A percentile compares a stretch with the other conserved stretches of the same genome.
phyloP scores from a whole-genome alignment of 2,329 filamentous ascomycete species.

The Shiraia bambusicola region DNA sequence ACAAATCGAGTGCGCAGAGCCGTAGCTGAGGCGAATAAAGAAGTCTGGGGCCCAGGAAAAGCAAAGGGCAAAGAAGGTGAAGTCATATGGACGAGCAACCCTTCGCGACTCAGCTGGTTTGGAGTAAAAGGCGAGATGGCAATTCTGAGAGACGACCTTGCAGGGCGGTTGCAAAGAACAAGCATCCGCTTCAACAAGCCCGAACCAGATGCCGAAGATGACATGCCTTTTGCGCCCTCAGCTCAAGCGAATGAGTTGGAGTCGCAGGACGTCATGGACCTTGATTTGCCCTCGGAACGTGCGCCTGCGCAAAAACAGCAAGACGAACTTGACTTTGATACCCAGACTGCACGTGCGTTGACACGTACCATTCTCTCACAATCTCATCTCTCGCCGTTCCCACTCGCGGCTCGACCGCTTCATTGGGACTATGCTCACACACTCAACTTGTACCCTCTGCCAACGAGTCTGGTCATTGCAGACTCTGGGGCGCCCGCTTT shows the following conservation, averaged over 20 bases:
- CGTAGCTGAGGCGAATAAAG: conserved; percentile 76
- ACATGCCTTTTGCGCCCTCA: conserved; percentile 20
- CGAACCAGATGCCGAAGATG: conserved; percentile 38
- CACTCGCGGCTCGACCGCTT: conserved; percentile 73
- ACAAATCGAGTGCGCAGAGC: conserved; percentile 81
- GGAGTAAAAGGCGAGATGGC: conserved; percentile 86
- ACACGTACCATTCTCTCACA: conserved; percentile 93
- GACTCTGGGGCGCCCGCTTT: conserved; percentile 83
- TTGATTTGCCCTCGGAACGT: conserved; percentile 39
- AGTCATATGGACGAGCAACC: conserved; percentile 87
- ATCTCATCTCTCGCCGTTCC: conserved; percentile 84
- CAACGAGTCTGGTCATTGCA: conserved; percentile 77
- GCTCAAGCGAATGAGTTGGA: conserved; percentile 11
- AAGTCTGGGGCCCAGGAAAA: conserved; percentile 53
- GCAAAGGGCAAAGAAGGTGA: conserved; percentile 61
- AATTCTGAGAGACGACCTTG: conserved; percentile 83
- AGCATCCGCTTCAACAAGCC: conserved; percentile 68
- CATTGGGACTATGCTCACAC: conserved; percentile 84
- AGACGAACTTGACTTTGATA: conserved; percentile 31
- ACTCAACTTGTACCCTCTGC: conserved; percentile 83
- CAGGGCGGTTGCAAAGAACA: conserved; percentile 73
- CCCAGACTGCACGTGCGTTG: conserved; percentile 66
- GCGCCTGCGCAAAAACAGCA: conserved; percentile 15
- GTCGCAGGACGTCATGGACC: conserved; percentile 47
- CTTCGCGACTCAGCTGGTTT: conserved; percentile 78